Percentiles rank a stretch among this genome's conserved stretches.
phyloP scores from a whole-genome alignment of 2,329 filamentous ascomycete genomes.

The Hymenoscyphus infarciens region DNA sequence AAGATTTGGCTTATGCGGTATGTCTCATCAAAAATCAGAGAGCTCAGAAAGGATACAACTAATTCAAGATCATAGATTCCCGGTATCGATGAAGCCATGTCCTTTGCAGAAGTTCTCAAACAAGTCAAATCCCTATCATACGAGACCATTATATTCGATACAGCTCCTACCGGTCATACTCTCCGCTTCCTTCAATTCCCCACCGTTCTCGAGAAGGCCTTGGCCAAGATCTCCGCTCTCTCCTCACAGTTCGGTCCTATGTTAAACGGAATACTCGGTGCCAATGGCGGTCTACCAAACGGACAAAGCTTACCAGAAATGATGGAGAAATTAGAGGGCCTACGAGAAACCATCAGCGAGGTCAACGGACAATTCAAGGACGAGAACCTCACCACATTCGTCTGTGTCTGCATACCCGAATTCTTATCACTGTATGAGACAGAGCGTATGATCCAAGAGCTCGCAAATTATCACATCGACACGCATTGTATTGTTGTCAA shows the following conservation, averaged over 20 bases:
- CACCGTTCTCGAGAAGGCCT: constrained; percentile 93
- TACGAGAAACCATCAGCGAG: constrained; percentile 89
- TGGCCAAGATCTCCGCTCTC: constrained; percentile 94
- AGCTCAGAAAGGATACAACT: neutral
- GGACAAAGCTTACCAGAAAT: constrained; percentile 91
- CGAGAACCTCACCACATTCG: constrained; percentile 89
- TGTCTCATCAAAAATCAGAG: constrained; percentile 33
- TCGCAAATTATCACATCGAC: constrained; percentile 89
- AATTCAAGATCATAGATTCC: constrained; percentile 65
- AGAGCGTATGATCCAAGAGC: constrained; percentile 98
- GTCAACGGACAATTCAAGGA: constrained; percentile 99
- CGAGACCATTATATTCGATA: constrained; percentile 99
- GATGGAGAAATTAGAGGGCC: constrained; percentile 88
- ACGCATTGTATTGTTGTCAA: constrained; percentile 98
- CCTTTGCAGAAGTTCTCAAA: constrained; percentile 97
- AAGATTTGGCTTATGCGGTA: constrained; percentile 94
- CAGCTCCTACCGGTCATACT: constrained; percentile 94
- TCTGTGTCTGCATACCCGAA: constrained; percentile 97
- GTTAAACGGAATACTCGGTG: constrained; percentile 85
- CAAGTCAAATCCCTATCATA: constrained; percentile 99
- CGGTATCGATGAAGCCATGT: constrained; percentile 99
- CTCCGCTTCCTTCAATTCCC: constrained; percentile 98
- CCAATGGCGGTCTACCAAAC: constrained; percentile 65
- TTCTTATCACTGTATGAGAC: constrained; percentile 97
- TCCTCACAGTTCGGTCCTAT: constrained; percentile 94